These are phyloP conservation scores for Cladorrhinum samala DNA, from an alignment of 495 filamentous ascomycete genomes.

Conservation along the genomic window DNA sequence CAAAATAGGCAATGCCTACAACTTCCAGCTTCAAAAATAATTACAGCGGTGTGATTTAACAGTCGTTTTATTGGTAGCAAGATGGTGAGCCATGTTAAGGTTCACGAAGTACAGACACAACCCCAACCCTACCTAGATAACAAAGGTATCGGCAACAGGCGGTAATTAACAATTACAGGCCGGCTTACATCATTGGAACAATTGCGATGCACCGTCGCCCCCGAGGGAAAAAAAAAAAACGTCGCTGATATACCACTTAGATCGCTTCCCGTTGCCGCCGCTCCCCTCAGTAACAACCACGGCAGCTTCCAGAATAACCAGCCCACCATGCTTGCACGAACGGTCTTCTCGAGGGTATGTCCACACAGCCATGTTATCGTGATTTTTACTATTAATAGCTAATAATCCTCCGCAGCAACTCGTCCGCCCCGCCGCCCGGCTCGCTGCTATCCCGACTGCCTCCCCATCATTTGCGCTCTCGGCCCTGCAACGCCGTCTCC, in stretches of 20 bases:
- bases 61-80: too few species aligned
- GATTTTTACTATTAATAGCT: background rate
- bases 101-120: too few species aligned
- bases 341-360: slow-evolving; percentile 23
- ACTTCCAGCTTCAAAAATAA: too few species aligned
- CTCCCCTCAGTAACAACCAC: slow-evolving; percentile 1
- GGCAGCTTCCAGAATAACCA: background rate
- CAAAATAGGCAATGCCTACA: too few species aligned
- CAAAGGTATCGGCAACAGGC: background rate
- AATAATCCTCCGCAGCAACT: slow-evolving; percentile 11
- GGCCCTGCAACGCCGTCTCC: slow-evolving; percentile 42
- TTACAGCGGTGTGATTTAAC: too few species aligned
- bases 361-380: too few species aligned
- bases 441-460: background rate
- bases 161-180: slow-evolving; percentile 4
- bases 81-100: too few species aligned
- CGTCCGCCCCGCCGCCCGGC: slow-evolving; percentile 7
- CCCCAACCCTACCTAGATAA: background rate
- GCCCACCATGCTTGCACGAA: slow-evolving; percentile 24
- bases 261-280: too few species aligned
- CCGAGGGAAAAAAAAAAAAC: too few species aligned
- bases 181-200: slow-evolving; percentile 4
- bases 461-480: background rate
- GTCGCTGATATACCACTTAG: too few species aligned
- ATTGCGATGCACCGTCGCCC: background rate